Conservation (phyloP, 225 moss, liverwort and hornwort genomes). For the Polytrichum formosum region DNA sequence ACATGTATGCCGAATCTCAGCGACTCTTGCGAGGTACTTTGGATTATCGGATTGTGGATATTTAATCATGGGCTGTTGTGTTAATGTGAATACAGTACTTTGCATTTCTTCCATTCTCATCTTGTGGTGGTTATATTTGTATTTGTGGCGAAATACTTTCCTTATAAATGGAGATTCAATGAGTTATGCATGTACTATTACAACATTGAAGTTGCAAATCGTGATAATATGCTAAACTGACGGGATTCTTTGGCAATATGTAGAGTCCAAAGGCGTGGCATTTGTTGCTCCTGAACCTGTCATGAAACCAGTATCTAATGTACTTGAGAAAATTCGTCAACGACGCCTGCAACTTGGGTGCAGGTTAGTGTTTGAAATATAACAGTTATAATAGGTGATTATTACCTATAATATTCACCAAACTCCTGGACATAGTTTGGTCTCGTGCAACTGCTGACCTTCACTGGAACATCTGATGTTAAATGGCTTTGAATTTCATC, state of each 20-base stretch:
- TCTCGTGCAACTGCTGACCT: too few species aligned
- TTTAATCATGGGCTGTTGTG: neutral
- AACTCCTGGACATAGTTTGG: too few species aligned
- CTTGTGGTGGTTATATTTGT: neutral
- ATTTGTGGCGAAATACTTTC: neutral
- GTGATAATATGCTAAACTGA: too few species aligned
- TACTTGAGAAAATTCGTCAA: slow-evolving; percentile 59
- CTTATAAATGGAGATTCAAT: too few species aligned
- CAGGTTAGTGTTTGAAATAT: slow-evolving; percentile 29
- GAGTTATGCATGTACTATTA: too few species aligned
- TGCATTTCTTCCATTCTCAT: neutral
- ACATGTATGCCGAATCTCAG: slow-evolving; percentile 52
- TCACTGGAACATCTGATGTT: too few species aligned
- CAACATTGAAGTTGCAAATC: too few species aligned
- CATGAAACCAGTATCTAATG: slow-evolving; percentile 41
- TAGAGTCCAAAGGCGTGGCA: slow-evolving; percentile 57
- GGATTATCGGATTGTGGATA: neutral
- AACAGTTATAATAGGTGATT: too few species aligned
- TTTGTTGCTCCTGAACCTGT: slow-evolving; percentile 54
- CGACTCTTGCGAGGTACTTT: slow-evolving; percentile 54
- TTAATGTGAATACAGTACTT: neutral
- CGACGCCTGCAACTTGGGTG: slow-evolving; percentile 51
- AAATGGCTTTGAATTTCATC: too few species aligned
- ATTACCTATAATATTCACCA: too few species aligned
- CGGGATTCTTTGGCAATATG: neutral